Conservation (phyloP, 805 yeast genomes). For the Candida chauliodis region DNA sequence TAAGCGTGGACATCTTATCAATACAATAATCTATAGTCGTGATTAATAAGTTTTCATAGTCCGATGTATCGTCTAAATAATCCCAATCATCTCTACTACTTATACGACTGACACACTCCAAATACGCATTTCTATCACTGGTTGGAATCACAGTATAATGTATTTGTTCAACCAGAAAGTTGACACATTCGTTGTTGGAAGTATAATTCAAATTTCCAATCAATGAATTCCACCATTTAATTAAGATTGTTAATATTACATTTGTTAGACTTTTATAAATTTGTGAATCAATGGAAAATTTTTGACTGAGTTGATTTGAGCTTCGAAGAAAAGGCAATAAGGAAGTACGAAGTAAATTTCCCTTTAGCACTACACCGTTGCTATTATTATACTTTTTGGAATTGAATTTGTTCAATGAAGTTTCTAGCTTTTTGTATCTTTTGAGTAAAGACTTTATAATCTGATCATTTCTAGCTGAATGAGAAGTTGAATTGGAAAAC, state of each 20-base stretch:
- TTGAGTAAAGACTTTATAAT: slow-evolving; percentile 21
- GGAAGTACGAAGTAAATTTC: slow-evolving; percentile 44
- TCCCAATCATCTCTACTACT: slow-evolving; percentile 47
- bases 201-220: slow-evolving; percentile 10
- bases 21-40: slow-evolving; percentile 54
- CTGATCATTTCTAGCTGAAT: slow-evolving; percentile 10
- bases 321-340: slow-evolving; percentile 43
- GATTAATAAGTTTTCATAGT: slow-evolving; percentile 36
- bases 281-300: slow-evolving; percentile 17
- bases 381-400: slow-evolving; percentile 31
- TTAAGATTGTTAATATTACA: slow-evolving; percentile 29
- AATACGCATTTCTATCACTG: slow-evolving; percentile 46
- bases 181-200: neutral
- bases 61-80: slow-evolving; percentile 21
- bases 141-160: slow-evolving; percentile 20
- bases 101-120: slow-evolving; percentile 53
- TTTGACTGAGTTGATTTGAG: slow-evolving; percentile 17
- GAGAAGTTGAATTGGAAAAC: slow-evolving; percentile 1
- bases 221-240: slow-evolving; percentile 56
- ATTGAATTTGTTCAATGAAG: slow-evolving; percentile 41
- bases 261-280: slow-evolving; percentile 31
- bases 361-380: slow-evolving; percentile 9
- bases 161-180: neutral
- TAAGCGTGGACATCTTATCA: slow-evolving; percentile 41
- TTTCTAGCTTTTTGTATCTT: slow-evolving; percentile 40